A percentile compares a stretch with the other conserved stretches of the same genome.
Conservation (phyloP, 2,329 filamentous ascomycete species). For the Verticillium nubilum region DNA sequence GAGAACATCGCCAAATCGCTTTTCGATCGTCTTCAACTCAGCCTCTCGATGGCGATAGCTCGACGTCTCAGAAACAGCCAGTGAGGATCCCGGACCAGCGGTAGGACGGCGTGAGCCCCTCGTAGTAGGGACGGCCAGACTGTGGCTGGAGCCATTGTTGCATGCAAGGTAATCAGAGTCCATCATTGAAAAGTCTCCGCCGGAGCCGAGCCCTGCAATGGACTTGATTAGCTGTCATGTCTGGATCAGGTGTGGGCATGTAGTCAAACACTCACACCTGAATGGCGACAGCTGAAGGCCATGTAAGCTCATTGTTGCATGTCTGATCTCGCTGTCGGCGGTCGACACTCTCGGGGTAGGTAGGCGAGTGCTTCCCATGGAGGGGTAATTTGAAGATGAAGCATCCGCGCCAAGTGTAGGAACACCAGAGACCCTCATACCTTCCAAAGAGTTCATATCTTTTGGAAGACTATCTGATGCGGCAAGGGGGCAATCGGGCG, state of each 20-base stretch:
- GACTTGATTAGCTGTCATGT: not conserved
- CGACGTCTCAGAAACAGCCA: slow-evolving; percentile 26
- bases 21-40: slow-evolving; percentile 32
- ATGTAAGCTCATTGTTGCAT: slow-evolving; percentile 25
- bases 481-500: not conserved
- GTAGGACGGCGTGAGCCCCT: not conserved
- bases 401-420: not conserved
- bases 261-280: slow-evolving; percentile 17
- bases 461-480: too few species aligned
- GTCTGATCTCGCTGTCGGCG: slow-evolving; percentile 5
- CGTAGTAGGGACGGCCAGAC: slow-evolving; percentile 3
- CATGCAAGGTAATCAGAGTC: not conserved
- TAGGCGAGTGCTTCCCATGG: slow-evolving; percentile 3
- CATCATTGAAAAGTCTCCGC: not conserved
- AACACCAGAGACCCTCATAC: not conserved
- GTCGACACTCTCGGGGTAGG: not conserved
- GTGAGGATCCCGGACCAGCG: slow-evolving; percentile 6
- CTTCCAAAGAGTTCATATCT: not conserved
- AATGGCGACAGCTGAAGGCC: slow-evolving; percentile 29
- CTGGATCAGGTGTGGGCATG: not conserved
- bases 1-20: slow-evolving; percentile 31
- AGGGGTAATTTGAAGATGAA: slow-evolving; percentile 10
- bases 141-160: slow-evolving; percentile 11
- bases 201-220: slow-evolving; percentile 15
- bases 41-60: slow-evolving; percentile 31